Evolutionary conservation across 331 rosid genomes (phyloP).

Genomic region (Arachis monticola): DNA sequence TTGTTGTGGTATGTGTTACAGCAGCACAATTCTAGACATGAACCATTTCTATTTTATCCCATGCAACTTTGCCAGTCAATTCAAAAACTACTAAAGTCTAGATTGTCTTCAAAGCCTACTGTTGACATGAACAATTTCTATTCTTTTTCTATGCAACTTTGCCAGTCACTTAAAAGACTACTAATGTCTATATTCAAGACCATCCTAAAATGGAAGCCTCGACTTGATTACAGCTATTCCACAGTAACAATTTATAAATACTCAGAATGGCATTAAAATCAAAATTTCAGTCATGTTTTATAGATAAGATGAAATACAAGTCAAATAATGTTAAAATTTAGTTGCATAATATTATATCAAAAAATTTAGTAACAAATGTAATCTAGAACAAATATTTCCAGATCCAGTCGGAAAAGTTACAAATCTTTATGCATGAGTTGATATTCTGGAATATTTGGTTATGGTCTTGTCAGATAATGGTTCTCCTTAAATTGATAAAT

Average conservation of each 20-base stretch:
- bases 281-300: no score
- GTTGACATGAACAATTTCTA: not conserved
- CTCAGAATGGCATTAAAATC: no score
- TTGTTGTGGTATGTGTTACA: no score
- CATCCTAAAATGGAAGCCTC: not conserved
- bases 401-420: not conserved
- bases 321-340: not conserved
- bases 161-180: slow-evolving; percentile 2
- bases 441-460: slow-evolving; percentile 7
- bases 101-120: no score
- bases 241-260: not conserved
- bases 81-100: not conserved
- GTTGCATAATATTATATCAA: not conserved
- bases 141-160: not conserved
- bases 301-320: not conserved
- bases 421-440: not conserved
- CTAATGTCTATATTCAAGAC: not conserved
- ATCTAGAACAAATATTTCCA: not conserved
- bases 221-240: not conserved
- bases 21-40: no score
- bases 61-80: not conserved
- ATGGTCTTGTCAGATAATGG: not conserved
- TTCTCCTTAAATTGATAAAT: not conserved
- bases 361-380: no score
- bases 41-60: not conserved